These are phyloP conservation scores for Somion occarium DNA, from an alignment of 1,284 basidiomycete genomes.

Conservation along the genomic window DNA sequence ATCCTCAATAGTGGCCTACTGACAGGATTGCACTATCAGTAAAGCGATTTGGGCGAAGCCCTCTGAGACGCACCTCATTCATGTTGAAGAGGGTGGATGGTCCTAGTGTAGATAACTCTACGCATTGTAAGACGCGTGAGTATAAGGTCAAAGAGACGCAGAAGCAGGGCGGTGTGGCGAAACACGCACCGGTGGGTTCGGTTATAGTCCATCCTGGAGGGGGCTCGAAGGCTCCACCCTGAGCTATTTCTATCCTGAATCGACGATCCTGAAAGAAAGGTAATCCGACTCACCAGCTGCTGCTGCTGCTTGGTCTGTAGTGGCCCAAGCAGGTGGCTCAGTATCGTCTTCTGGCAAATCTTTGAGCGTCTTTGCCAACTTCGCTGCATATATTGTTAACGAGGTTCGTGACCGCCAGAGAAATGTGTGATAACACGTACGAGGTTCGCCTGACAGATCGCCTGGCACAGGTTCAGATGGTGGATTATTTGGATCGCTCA, in stretches of 20 bases:
- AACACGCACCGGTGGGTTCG: slow-evolving; percentile 1
- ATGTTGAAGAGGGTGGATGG: background rate
- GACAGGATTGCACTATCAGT: background rate
- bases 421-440: background rate
- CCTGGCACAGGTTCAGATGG: background rate
- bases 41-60: background rate
- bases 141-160: background rate
- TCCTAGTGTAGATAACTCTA: slow-evolving; percentile 1
- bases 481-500: background rate
- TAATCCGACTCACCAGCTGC: too few species aligned
- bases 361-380: background rate
- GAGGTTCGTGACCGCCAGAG: background rate
- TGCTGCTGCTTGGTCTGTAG: background rate
- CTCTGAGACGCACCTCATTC: background rate
- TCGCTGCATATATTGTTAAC: background rate
- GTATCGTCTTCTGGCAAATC: background rate
- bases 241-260: too few species aligned
- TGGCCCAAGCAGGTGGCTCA: background rate
- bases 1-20: slow-evolving; percentile 44
- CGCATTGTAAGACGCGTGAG: background rate
- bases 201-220: slow-evolving; percentile 5
- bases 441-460: background rate
- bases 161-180: too few species aligned
- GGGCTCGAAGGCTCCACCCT: background rate
- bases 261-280: too few species aligned